Evolutionary conservation across 1,284 basidiomycete genomes (phyloP).

Genomic region (Tremellales sp.): DNA sequence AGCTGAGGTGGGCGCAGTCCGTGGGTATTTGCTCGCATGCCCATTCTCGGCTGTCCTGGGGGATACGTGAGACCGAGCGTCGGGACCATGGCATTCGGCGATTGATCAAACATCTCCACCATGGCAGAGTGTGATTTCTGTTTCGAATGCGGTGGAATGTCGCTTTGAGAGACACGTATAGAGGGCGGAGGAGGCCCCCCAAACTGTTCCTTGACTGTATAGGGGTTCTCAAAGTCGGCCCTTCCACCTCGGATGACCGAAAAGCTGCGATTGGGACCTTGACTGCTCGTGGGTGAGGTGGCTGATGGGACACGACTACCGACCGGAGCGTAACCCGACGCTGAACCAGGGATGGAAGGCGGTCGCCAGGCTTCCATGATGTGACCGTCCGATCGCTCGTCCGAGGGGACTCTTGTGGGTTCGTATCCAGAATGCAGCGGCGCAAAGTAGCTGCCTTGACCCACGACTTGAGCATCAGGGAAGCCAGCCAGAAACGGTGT

Average conservation of each 20-base stretch:
- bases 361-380: conserved; percentile 42
- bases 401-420: conserved; percentile 28
- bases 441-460: conserved; percentile 14
- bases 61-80: conserved; percentile 12
- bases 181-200: conserved; percentile 11
- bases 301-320: conserved; percentile 18
- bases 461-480: conserved; percentile 6
- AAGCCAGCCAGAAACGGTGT: conserved; percentile 20
- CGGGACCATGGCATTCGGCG: conserved; percentile 8
- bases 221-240: conserved; percentile 33
- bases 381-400: conserved; percentile 22
- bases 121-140: conserved; percentile 30
- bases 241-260: conserved; percentile 43
- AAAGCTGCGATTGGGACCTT: conserved; percentile 32
- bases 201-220: conserved; percentile 18
- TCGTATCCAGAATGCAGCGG: conserved; percentile 5
- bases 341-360: conserved; percentile 2
- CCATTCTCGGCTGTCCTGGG: conserved; percentile 5
- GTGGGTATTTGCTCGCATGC: conserved; percentile 23
- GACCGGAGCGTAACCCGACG: conserved; percentile 20
- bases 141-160: conserved; percentile 22
- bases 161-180: conserved; percentile 23
- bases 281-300: conserved; percentile 5
- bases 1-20: conserved; percentile 30
- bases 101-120: conserved; percentile 20